Percentiles rank a stretch among this genome's conserved stretches.
phyloP scores from a whole-genome alignment of 176 grass and related monocot genomes.

The Phoenix roebelenii region DNA sequence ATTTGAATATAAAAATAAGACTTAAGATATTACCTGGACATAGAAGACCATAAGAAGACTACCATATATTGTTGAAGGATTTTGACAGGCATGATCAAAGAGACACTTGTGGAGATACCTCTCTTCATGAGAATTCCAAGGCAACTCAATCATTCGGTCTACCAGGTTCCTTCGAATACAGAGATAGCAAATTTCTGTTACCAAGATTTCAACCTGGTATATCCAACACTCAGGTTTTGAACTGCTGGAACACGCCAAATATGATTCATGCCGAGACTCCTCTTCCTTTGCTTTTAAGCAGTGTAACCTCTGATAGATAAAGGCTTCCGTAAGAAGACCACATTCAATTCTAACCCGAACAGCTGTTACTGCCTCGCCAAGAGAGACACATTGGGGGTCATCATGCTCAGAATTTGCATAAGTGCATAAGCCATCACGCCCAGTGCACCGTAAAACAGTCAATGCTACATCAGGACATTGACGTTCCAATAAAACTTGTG shows the following conservation, averaged over 20 bases:
- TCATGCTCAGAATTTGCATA: conserved; percentile 33
- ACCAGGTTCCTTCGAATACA: conserved; percentile 57
- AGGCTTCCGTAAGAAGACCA: conserved; percentile 82
- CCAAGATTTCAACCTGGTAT: conserved; percentile 56
- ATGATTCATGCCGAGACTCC: conserved; percentile 17
- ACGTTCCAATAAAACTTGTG: conserved; percentile 81
- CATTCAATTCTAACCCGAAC: conserved; percentile 78
- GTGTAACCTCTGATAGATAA: conserved; percentile 68
- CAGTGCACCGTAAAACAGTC: conserved; percentile 53
- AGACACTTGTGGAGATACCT: conserved; percentile 81
- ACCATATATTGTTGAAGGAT: conserved; percentile 42
- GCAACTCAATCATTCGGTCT: conserved; percentile 85
- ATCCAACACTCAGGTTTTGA: conserved; percentile 30
- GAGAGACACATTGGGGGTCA: conserved; percentile 23
- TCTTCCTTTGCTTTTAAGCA: conserved; percentile 61
- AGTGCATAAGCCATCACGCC: conserved; percentile 37
- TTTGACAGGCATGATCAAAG: conserved; percentile 53
- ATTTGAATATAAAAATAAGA: not conserved
- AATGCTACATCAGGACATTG: conserved; percentile 65
- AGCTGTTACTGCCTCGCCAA: conserved; percentile 62
- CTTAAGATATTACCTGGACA: conserved; percentile 48
- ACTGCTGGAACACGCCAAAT: conserved; percentile 16
- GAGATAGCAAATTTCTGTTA: conserved; percentile 62
- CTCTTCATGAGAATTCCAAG: conserved; percentile 83
- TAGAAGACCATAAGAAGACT: conserved; percentile 93